phyloP scores from a whole-genome alignment of 2,329 filamentous ascomycete species.

The Calonectria henricotiae region DNA sequence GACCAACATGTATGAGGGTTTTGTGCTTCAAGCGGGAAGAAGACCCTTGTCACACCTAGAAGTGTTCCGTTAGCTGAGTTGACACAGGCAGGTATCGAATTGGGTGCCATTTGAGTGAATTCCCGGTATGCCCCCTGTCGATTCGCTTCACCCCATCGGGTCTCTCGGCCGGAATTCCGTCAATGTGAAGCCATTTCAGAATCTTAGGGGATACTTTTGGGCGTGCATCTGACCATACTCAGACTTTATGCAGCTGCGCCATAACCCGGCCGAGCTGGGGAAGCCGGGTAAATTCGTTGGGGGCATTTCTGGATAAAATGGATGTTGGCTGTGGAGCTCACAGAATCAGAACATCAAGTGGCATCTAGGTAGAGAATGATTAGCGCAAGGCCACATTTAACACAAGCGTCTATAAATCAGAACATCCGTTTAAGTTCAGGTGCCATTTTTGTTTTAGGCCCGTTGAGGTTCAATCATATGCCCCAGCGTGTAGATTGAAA shows the following conservation, averaged over 20 bases:
- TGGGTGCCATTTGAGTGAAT: neutral
- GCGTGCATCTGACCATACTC: neutral
- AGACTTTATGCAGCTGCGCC: neutral
- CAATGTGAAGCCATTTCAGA: constrained; percentile 36
- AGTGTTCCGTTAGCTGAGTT: neutral
- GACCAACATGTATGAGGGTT: no score
- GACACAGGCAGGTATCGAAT: neutral
- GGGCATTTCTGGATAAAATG: constrained; percentile 48
- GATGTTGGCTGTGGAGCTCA: constrained; percentile 20
- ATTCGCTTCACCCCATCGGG: constrained; percentile 34
- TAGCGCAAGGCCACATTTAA: constrained; percentile 42
- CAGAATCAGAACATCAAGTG: constrained; percentile 27
- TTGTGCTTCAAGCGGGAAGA: no score
- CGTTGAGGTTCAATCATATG: neutral
- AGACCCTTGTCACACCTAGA: no score
- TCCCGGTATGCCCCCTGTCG: neutral
- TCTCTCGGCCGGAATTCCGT: constrained; percentile 41
- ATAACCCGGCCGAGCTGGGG: constrained; percentile 29
- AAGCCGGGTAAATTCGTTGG: constrained; percentile 48
- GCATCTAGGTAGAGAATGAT: constrained; percentile 31
- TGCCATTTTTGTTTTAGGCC: neutral
- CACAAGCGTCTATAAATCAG: constrained; percentile 31
- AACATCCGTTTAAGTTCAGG: neutral
- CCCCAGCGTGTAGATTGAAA: neutral
- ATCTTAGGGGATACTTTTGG: neutral